phyloP scores from a whole-genome alignment of 2,329 filamentous ascomycete species.

The Trichophyton mentagrophytes region DNA sequence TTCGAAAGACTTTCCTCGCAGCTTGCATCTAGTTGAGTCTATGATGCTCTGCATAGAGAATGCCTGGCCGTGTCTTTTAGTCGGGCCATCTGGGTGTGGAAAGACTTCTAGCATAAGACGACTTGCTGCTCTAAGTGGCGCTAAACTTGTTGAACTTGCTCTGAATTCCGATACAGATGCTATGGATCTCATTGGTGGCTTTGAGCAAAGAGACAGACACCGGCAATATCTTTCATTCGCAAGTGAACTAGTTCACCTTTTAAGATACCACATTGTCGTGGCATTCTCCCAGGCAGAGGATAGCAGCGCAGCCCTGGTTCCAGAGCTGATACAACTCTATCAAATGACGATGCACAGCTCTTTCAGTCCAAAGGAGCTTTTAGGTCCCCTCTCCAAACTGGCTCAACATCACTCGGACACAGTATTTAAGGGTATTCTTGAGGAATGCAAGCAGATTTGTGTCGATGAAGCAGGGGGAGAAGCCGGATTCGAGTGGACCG shows the following conservation, averaged over 20 bases:
- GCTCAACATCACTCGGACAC: slow-evolving; percentile 33
- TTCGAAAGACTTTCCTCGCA: slow-evolving; percentile 25
- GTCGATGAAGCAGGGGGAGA: slow-evolving; percentile 49
- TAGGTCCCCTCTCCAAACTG: slow-evolving; percentile 23
- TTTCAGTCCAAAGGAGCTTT: slow-evolving; percentile 21
- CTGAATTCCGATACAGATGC: slow-evolving; percentile 93
- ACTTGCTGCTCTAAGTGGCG: slow-evolving; percentile 66
- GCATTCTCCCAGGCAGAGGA: slow-evolving; percentile 18
- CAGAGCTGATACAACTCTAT: slow-evolving; percentile 22
- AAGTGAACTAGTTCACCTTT: slow-evolving; percentile 39
- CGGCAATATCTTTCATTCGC: slow-evolving; percentile 55
- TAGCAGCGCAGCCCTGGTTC: slow-evolving; percentile 13
- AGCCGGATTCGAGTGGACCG: slow-evolving; percentile 88
- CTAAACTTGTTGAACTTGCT: slow-evolving; percentile 65
- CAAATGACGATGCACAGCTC: slow-evolving; percentile 21
- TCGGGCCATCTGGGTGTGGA: slow-evolving; percentile 71
- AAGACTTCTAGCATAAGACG: slow-evolving; percentile 73
- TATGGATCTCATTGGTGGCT: slow-evolving; percentile 93
- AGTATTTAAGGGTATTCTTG: slow-evolving; percentile 37
- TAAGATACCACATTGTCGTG: slow-evolving; percentile 34
- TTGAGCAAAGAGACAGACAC: slow-evolving; percentile 80
- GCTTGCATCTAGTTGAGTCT: slow-evolving; percentile 65
- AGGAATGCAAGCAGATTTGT: slow-evolving; percentile 40
- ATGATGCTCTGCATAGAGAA: slow-evolving; percentile 77
- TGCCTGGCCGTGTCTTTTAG: slow-evolving; percentile 77